Base-by-base conservation (phyloP, 2,329 filamentous ascomycete genomes). In the Aspergillus nomiae region DNA sequence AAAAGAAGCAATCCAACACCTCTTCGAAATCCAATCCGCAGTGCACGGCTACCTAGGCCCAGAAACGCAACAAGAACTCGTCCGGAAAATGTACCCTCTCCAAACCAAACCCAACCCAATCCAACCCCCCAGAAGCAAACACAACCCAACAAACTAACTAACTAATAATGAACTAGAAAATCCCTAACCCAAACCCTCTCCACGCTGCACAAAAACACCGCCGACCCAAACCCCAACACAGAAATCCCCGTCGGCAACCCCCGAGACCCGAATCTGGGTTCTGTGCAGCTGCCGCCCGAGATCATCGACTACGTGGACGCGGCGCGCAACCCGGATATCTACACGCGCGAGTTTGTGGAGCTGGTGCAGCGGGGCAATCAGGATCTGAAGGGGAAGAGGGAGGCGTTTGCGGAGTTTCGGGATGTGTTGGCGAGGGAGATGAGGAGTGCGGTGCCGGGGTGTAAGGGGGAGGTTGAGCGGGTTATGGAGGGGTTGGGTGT, bases 311-410 rank as follows among this genome's bases (percentile, higher is more conserved):
- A 89, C 72, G 86, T 90, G 38, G 86, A 89, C 69, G 80, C 83
- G 24, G 83, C 85, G 21, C 84, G 87, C 26, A 90, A 90, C 70
- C 87, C 87, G 9, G 87, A 89, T 69, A 89, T 89, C 67, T 89
- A 88, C 75, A 89, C 86, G 10, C 82, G 87, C 53, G 86, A 89
- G 68, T 88, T 89, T 66, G 85, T 89, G 51, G 87, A 90, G 75
- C 78, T 86, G 32, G 85, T 87, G 10, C 87, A 89, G 77, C 81
- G 83, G 64, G 83, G 84, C 56, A 90, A 90, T 66, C 86, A 88
- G 70, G 83, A 86, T 74, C 75, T 89, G 58, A 87, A 86, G 68
- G 87, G 87, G 36, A 86, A 86, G 69, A 81, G 80, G 61, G 82
- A 87, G 69, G 87, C 86, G 1, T 89, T 87, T 74, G 82, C 81